Percentiles rank a stretch among this genome's conserved stretches.
Conservation (phyloP, 306 rosid species). For the Pterocarpus santalinus region DNA sequence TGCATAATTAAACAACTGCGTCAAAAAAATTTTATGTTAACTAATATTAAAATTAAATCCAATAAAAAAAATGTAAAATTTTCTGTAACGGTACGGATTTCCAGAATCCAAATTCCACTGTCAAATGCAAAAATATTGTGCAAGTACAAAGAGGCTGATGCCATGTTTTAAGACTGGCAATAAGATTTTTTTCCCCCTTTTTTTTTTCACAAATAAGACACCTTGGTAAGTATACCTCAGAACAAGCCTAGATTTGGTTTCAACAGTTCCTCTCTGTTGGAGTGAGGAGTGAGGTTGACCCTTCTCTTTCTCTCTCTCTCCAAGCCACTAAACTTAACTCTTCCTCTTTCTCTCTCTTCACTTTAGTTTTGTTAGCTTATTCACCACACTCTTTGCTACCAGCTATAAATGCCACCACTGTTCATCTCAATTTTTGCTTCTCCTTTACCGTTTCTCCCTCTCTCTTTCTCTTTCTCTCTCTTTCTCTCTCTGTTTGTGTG, state of each 20-base stretch:
- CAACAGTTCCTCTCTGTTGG: conserved; percentile 47
- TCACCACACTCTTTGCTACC: conserved; percentile 55
- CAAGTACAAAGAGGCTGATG: conserved; percentile 11
- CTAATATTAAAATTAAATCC: too few relatives aligned
- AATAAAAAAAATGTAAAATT: too few relatives aligned
- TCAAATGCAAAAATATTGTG: conserved; percentile 27
- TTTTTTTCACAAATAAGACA: conserved; percentile 42
- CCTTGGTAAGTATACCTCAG: conserved; percentile 52
- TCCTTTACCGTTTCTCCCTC: conserved; percentile 71
- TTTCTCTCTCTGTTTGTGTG: conserved; percentile 1
- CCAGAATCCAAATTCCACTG: conserved; percentile 43
- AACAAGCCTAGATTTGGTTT: conserved; percentile 52
- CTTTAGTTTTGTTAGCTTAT: conserved; percentile 42
- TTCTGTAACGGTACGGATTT: not conserved
- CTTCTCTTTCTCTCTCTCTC: conserved; percentile 25
- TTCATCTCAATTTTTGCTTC: conserved; percentile 61
- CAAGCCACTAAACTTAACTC: not conserved
- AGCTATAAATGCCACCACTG: conserved; percentile 61
- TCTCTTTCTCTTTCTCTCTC: conserved; percentile 44
- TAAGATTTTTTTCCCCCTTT: not conserved
- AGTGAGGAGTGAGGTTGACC: conserved; percentile 64
- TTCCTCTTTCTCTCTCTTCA: not conserved
- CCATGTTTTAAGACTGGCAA: not conserved
- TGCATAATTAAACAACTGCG: too few relatives aligned
- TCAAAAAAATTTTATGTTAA: too few relatives aligned